These are phyloP conservation scores for Pseudogymnoascus sp. DNA, from an alignment of 2,329 filamentous ascomycete genomes.

Conservation along the genomic window DNA sequence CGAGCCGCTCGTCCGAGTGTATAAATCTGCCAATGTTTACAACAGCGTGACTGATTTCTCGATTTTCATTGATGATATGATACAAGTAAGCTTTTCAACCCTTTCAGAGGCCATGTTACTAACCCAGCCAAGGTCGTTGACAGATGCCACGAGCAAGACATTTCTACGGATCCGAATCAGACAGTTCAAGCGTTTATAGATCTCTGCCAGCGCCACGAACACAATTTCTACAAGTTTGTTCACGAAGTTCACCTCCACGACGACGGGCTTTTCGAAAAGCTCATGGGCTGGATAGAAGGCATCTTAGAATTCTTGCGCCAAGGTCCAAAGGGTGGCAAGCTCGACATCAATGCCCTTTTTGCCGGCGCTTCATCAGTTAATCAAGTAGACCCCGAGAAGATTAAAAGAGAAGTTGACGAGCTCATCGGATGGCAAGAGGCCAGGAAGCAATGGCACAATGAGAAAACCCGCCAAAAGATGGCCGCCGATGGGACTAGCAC, in stretches of 20 bases:
- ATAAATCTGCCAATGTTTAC: slow-evolving; percentile 98
- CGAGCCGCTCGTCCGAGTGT: slow-evolving; percentile 90
- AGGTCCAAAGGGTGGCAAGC: slow-evolving; percentile 73
- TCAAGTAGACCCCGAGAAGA: slow-evolving; percentile 61
- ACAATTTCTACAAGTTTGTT: slow-evolving; percentile 98
- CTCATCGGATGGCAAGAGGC: slow-evolving; percentile 92
- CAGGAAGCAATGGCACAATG: slow-evolving; percentile 94
- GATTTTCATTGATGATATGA: slow-evolving; percentile 85
- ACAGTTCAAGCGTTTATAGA: slow-evolving; percentile 98
- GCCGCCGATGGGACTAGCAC: slow-evolving; percentile 64
- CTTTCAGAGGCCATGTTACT: slow-evolving; percentile 15
- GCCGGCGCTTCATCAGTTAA: slow-evolving; percentile 64
- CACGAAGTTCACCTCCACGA: slow-evolving; percentile 97
- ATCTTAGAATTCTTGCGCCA: slow-evolving; percentile 89
- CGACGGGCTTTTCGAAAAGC: slow-evolving; percentile 87
- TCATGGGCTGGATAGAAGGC: slow-evolving; percentile 96
- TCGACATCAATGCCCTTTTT: slow-evolving; percentile 93
- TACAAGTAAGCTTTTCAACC: slow-evolving; percentile 47
- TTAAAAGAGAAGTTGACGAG: slow-evolving; percentile 71
- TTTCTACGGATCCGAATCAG: slow-evolving; percentile 92
- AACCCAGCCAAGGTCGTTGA: slow-evolving; percentile 47
- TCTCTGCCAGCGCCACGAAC: slow-evolving; percentile 85
- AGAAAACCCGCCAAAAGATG: slow-evolving; percentile 99
- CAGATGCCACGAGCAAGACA: slow-evolving; percentile 62
- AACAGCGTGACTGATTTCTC: slow-evolving; percentile 96